Evolutionary conservation across 352 stramenopile genomes (phyloP), one percentile per base, ranked within the genome.

Genomic region (Phytophthora cactorum): DNA sequence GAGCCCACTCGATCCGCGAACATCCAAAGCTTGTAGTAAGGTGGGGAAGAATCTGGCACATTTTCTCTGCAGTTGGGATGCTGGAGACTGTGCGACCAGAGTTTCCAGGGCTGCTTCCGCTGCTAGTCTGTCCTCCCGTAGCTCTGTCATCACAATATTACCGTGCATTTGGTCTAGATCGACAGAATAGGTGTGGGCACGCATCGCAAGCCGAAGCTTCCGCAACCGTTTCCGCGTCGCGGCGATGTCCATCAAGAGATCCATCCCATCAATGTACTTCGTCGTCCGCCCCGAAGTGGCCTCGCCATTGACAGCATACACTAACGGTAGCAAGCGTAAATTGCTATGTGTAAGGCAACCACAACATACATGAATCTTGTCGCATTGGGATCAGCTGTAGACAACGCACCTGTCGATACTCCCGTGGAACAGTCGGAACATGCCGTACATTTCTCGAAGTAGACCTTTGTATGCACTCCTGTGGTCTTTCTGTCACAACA

Each of bases 371-470:
- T 15, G 17, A 2, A 15, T 9, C 9, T 17, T 11, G 12, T 39
- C 36, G 27, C 29, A 22, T 31, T 32, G 9, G 4, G 10, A 44
- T 52, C 32, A 28, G 14, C 11, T 5, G 32, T 9, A 25, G 17
- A 44, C 3, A 44, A 49, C 38, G 9, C 59, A 87, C 68, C 63
- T 74, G 17, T 86, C 76, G 44, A 91, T 75, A n/a, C 51, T 74
- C 1, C 79, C 81, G 52, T 89, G 65, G 43, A 91, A 86, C 15
- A 90, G 59, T 7, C 81, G 63, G 38, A 91, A 86, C 32, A 79
- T 72, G 41, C 67, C 68, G 68, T 91, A 85, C 34, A 89, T 45
- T 3, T 81, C 61, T n/a, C 63, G 61, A 11, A 90, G 46, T 31
- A 89, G 49, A 8, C 66, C 70, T 36, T 79, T 53, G 22, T 83